These are phyloP conservation scores for Stipa capillata DNA, from an alignment of 176 grass and related monocot genomes.

Conservation along the genomic window DNA sequence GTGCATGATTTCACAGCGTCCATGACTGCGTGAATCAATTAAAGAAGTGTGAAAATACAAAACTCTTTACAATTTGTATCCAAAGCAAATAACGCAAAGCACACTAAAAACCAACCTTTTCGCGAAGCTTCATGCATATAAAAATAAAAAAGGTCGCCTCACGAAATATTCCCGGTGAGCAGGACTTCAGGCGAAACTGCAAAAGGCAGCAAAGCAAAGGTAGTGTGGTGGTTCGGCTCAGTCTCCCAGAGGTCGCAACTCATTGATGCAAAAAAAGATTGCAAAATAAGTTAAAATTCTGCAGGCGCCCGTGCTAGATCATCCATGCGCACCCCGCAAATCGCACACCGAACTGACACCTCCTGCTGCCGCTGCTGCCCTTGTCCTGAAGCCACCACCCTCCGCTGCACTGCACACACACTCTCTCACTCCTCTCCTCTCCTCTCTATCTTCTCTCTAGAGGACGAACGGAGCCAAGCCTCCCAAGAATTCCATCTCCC, in stretches of 20 bases:
- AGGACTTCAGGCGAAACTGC: not conserved
- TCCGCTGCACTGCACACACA: too few species aligned
- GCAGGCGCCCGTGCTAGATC: not conserved
- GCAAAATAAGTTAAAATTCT: not conserved
- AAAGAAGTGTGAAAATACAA: too few species aligned
- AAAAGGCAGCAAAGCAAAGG: constrained; percentile 5
- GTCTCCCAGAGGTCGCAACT: constrained; percentile 26
- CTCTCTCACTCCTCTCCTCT: not conserved
- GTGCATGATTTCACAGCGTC: too few species aligned
- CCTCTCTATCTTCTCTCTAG: not conserved
- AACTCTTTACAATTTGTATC: too few species aligned
- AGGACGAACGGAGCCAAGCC: not conserved
- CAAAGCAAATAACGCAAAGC: not conserved
- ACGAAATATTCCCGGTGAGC: constrained; percentile 12
- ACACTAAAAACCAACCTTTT: not conserved
- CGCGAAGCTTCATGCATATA: not conserved
- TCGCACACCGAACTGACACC: not conserved
- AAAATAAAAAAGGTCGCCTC: not conserved
- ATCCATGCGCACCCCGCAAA: not conserved
- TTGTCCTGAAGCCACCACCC: not conserved
- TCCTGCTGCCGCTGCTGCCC: not conserved
- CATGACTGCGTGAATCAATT: too few species aligned
- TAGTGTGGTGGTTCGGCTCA: constrained; percentile 6
- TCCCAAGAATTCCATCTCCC: too few species aligned
- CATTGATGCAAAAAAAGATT: not conserved